Evolutionary conservation across 2,329 filamentous ascomycete genomes (phyloP).

Genomic region (Fusarium luffae): DNA sequence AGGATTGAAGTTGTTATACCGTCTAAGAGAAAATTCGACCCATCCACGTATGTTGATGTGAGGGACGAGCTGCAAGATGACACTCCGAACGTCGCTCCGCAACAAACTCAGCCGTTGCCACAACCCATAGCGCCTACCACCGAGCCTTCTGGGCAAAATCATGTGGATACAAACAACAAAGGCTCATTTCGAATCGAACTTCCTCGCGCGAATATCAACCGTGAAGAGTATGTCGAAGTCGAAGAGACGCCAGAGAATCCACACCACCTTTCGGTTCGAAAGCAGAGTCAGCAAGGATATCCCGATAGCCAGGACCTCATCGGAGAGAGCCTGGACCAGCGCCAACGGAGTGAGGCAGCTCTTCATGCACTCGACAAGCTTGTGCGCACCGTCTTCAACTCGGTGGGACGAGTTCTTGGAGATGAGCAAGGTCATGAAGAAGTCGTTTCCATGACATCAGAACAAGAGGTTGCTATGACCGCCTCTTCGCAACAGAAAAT

Average conservation of each 20-base stretch:
- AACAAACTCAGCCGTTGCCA: slow-evolving; percentile 15
- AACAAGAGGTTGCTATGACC: slow-evolving; percentile 74
- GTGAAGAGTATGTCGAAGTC: slow-evolving; percentile 64
- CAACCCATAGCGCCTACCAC: slow-evolving; percentile 13
- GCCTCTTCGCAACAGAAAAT: slow-evolving; percentile 75
- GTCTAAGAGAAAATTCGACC: slow-evolving; percentile 55
- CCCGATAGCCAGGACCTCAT: slow-evolving; percentile 67
- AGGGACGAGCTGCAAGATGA: slow-evolving; percentile 41
- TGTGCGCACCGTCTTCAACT: slow-evolving; percentile 78
- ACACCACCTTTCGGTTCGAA: slow-evolving; percentile 62
- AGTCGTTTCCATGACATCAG: slow-evolving; percentile 64
- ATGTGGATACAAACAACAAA: slow-evolving; percentile 30
- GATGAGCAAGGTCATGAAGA: slow-evolving; percentile 66
- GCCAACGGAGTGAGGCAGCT: slow-evolving; percentile 81
- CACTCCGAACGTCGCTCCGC: slow-evolving; percentile 19
- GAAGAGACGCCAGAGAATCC: slow-evolving; percentile 60
- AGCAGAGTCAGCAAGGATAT: slow-evolving; percentile 62
- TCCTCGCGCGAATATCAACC: slow-evolving; percentile 57
- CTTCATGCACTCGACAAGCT: slow-evolving; percentile 76
- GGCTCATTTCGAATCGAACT: slow-evolving; percentile 62
- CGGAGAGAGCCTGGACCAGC: slow-evolving; percentile 77
- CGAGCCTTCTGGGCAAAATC: slow-evolving; percentile 2
- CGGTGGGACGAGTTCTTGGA: slow-evolving; percentile 75
- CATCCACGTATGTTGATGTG: slow-evolving; percentile 51
- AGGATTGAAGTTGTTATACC: slow-evolving; percentile 62